These are phyloP conservation scores for Erythrophleum fordii DNA, from an alignment of 306 rosid species.

Conservation along the genomic window DNA sequence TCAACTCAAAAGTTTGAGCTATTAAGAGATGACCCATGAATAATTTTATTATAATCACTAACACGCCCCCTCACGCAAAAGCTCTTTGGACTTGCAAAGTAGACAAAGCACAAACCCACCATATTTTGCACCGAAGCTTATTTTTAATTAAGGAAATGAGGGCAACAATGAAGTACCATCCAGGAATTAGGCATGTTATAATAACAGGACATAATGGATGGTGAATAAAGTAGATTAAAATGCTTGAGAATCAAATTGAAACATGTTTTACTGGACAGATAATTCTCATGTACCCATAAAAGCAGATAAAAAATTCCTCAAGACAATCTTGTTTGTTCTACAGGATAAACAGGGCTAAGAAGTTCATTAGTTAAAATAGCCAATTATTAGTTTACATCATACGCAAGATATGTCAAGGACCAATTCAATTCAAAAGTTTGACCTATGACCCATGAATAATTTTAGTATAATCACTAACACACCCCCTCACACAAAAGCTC, in stretches of 20 bases:
- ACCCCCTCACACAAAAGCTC: too few species aligned
- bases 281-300: neutral
- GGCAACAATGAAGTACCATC: slow-evolving; percentile 16
- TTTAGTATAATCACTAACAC: too few species aligned
- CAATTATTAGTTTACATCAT: neutral
- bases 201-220: slow-evolving; percentile 4
- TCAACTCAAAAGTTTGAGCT: too few species aligned
- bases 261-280: neutral
- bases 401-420: too few species aligned
- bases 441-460: neutral
- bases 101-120: too few species aligned
- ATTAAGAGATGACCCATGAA: neutral
- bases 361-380: neutral
- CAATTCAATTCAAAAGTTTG: too few species aligned
- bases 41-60: too few species aligned
- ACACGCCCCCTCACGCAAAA: too few species aligned
- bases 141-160: too few species aligned
- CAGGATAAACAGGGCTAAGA: slow-evolving; percentile 1
- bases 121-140: too few species aligned
- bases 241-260: slow-evolving; percentile 30
- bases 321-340: neutral
- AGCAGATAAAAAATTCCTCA: neutral
- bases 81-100: too few species aligned
- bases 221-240: slow-evolving; percentile 19
- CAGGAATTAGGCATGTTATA: neutral